Base-by-base conservation (phyloP, 106 monocot genomes). In the Dendrobium catenatum region DNA sequence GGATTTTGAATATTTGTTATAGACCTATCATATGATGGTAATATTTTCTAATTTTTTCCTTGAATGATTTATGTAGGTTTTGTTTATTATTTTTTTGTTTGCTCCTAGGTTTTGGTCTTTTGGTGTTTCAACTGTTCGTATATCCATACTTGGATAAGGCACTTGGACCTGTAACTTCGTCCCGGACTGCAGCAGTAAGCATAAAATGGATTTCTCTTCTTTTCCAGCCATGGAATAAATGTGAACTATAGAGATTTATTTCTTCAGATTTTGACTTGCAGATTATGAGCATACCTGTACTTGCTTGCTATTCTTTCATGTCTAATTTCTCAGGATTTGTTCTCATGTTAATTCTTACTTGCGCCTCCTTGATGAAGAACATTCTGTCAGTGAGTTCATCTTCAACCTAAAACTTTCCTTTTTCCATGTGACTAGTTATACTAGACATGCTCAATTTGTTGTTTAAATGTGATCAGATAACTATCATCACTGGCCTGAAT, bases 341-440 rank as follows among this genome's bases (percentile, higher is more conserved):
- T 17, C 94, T 94, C 55, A n/a, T 26, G 22, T 43, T 96, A 27
- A 54, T 82, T 75, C 55, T 92, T 0, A 90, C 83, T 80, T 85
- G 51, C 86, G 91, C 89, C 77, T 90, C 96, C 49, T 75, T 92
- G 44, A 6, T 90, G 80, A 94, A 90, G 86, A 90, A 83, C 82
- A 55, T 88, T 82, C 68, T 96, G 9, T 80, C 86, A 29, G 96
- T 96, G 49, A 92, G 96, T 94, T 68, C 41, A 76, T 18, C 33
- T 66, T 66, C 64, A 66, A 24, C 9, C 26, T 66, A 26, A 26
- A 22, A 6, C 11, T 66, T 66, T 66, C 26, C 9, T 66, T 26
- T 26, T 61, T 11, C 11, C 13, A 51, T 51, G 51, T 51, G 13
- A 2, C 16, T 51, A 51, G 15, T 0, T 51, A 10, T 51, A 13